phyloP scores from a whole-genome alignment of 169 alveolate species.

The Sarcocystis neurona region DNA sequence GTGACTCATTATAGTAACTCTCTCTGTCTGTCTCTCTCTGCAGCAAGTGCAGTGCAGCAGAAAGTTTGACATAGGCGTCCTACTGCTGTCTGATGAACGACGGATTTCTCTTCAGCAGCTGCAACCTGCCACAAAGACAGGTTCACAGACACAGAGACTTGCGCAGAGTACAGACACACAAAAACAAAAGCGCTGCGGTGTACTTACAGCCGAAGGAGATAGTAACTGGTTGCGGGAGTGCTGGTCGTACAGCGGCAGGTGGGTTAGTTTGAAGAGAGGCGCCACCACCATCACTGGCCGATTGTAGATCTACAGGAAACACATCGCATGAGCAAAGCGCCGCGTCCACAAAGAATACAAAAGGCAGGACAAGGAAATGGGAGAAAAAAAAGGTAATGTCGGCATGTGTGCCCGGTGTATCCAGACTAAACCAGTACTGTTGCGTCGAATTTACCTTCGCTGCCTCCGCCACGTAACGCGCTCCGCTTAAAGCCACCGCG shows the following conservation, averaged over 20 bases:
- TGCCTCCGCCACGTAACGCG: conserved; percentile 35
- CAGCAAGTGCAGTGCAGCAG: too few species aligned
- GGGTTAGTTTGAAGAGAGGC: conserved; percentile 44
- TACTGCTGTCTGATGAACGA: too few species aligned
- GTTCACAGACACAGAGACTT: not conserved
- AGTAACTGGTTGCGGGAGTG: conserved; percentile 41
- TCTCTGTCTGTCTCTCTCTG: too few species aligned
- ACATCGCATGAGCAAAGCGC: not conserved
- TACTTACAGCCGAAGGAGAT: conserved; percentile 32
- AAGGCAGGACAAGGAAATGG: not conserved
- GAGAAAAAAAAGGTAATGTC: too few species aligned
- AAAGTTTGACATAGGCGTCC: too few species aligned
- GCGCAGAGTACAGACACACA: not conserved
- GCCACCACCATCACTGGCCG: conserved; percentile 39
- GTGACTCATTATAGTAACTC: too few species aligned
- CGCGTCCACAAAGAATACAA: not conserved
- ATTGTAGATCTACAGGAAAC: not conserved
- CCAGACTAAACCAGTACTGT: not conserved
- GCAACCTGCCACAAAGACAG: too few species aligned
- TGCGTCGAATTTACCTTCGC: conserved; percentile 9
- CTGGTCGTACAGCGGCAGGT: conserved; percentile 42
- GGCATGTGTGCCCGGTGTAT: not conserved
- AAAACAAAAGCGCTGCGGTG: too few species aligned
- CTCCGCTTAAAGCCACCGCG: conserved; percentile 34
- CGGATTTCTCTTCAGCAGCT: too few species aligned